phyloP scores from a whole-genome alignment of 177 flowering plant genomes.

The Telopea speciosissima region DNA sequence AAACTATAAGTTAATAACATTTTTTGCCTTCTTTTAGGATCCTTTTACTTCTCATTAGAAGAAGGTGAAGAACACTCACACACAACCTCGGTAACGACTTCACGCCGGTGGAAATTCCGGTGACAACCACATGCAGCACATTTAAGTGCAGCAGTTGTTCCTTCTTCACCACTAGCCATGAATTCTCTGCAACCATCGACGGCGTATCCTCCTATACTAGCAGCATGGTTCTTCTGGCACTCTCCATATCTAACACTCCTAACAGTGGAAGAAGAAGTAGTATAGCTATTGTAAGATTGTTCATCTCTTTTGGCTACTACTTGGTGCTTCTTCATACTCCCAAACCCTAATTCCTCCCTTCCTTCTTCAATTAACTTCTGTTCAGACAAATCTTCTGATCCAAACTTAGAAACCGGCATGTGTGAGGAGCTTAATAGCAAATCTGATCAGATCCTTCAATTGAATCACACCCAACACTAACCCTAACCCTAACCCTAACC shows the following conservation, averaged over 20 bases:
- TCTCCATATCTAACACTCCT: slow-evolving; percentile 59
- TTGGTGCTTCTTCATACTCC: slow-evolving; percentile 49
- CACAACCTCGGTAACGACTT: slow-evolving; percentile 46
- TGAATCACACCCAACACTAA: slow-evolving; percentile 25
- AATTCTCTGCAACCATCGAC: slow-evolving; percentile 85
- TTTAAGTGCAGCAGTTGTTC: slow-evolving; percentile 39
- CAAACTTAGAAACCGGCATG: slow-evolving; percentile 3
- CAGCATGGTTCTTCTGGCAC: slow-evolving; percentile 84
- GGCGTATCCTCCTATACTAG: slow-evolving; percentile 65
- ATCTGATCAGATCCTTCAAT: slow-evolving; percentile 2
- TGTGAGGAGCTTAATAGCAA: not conserved
- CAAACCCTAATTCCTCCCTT: slow-evolving; percentile 16
- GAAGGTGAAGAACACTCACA: slow-evolving; percentile 43
- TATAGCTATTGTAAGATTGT: slow-evolving; percentile 20
- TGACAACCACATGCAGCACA: slow-evolving; percentile 90
- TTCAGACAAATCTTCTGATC: not conserved
- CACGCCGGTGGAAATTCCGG: slow-evolving; percentile 67
- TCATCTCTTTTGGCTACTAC: slow-evolving; percentile 38
- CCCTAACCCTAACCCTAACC: slow-evolving; percentile 52
- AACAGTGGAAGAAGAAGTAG: slow-evolving; percentile 25
- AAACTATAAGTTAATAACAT: not conserved
- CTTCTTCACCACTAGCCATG: slow-evolving; percentile 71
- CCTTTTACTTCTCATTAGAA: slow-evolving; percentile 20
- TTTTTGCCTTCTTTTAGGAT: not conserved
- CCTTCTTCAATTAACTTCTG: not conserved